Evolutionary conservation across 352 stramenopile genomes (phyloP).

Genomic region (Phytophthora idaei): DNA sequence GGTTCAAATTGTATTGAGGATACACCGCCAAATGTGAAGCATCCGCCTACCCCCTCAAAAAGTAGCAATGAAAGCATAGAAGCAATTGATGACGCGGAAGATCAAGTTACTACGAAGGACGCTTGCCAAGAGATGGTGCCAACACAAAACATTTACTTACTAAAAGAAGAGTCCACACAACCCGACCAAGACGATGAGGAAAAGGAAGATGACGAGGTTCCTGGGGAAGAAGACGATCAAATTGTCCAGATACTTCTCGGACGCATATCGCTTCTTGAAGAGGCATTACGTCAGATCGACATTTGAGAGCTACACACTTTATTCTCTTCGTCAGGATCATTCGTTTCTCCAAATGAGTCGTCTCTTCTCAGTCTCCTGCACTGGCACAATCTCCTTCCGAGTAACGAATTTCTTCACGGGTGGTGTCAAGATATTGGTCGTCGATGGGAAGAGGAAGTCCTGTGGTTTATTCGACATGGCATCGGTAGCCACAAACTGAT

Average conservation of each 20-base stretch:
- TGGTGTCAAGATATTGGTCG: conserved; percentile 59
- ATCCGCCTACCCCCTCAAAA: neutral
- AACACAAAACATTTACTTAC: neutral
- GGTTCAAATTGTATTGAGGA: neutral
- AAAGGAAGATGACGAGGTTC: conserved; percentile 16
- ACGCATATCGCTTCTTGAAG: conserved; percentile 54
- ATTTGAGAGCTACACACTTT: conserved; percentile 6
- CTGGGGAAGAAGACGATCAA: conserved; percentile 37
- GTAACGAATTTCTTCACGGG: conserved; percentile 67
- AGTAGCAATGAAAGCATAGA: conserved; percentile 5
- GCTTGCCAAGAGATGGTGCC: neutral
- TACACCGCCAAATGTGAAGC: neutral
- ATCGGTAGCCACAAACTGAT: conserved; percentile 47
- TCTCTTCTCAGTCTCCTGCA: conserved; percentile 43
- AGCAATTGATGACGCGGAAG: neutral
- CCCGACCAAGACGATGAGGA: conserved; percentile 17
- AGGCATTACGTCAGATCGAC: conserved; percentile 44
- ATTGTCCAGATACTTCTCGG: conserved; percentile 47
- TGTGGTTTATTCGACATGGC: conserved; percentile 40
- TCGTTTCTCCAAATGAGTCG: conserved; percentile 64
- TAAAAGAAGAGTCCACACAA: neutral
- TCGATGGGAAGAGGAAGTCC: conserved; percentile 71
- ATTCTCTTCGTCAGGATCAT: conserved; percentile 19
- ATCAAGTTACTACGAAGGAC: neutral
- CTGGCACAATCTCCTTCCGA: conserved; percentile 46